A percentile compares a stretch with the other conserved stretches of the same genome.
These are phyloP conservation scores for Psidium guajava DNA, from an alignment of 345 rosid species.

Conservation along the genomic window DNA sequence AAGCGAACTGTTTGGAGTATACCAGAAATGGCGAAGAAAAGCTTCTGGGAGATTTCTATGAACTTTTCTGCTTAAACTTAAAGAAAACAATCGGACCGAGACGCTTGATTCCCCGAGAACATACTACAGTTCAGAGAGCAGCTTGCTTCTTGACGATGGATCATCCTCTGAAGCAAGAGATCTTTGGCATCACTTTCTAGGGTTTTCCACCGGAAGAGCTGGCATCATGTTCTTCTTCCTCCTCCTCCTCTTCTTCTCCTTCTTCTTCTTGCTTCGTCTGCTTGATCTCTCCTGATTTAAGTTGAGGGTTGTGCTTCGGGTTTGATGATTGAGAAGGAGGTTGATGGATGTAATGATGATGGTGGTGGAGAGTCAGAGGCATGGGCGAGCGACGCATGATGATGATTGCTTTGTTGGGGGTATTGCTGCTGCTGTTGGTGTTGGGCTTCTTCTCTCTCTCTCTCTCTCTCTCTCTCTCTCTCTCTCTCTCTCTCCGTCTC, in stretches of 20 bases:
- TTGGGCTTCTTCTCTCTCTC: slow-evolving; percentile 1
- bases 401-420: slow-evolving; percentile 26
- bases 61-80: background rate
- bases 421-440: background rate
- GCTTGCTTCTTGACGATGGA: slow-evolving; percentile 5
- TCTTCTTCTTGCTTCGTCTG: background rate
- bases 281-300: background rate
- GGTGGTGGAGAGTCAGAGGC: slow-evolving; percentile 24
- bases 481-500: background rate
- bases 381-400: slow-evolving; percentile 26
- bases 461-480: background rate
- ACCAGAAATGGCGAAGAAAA: background rate
- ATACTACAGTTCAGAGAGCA: background rate
- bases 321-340: slow-evolving; percentile 1
- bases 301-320: slow-evolving; percentile 5
- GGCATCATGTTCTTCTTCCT: background rate
- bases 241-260: slow-evolving; percentile 2
- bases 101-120: slow-evolving; percentile 47
- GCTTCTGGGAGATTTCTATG: background rate
- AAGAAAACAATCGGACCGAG: slow-evolving; percentile 43
- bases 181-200: slow-evolving; percentile 2
- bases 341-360: slow-evolving; percentile 27
- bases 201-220: slow-evolving; percentile 3
- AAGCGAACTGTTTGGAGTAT: background rate
- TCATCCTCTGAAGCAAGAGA: background rate